Evolutionary conservation across 2,329 filamentous ascomycete genomes (phyloP), one percentile per base, ranked within the genome.

Genomic region (Colletotrichum graminicola): DNA sequence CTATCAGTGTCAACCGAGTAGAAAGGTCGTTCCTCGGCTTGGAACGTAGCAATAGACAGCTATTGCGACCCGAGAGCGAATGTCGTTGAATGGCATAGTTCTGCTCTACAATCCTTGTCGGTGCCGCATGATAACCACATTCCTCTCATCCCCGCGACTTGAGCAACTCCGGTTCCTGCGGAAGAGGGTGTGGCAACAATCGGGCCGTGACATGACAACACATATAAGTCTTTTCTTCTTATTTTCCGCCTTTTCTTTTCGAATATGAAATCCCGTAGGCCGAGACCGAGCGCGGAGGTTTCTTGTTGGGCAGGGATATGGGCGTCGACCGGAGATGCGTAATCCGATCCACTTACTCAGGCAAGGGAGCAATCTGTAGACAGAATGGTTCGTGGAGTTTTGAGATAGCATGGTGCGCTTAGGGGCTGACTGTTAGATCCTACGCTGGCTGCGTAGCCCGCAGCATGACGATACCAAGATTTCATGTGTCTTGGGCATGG

Each of bases 251-350:
- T 47, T 12, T 7, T 12, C n/a, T 23, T 16, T 57, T 18, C 7
- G 34, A 57, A 47, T 32, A 34, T 51, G 16, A 36, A 11, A n/a
- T 39, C 12, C 26, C 11, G 32, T 3, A 32, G 23, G 47, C 39
- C 47, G 39, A 55, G 34, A 55, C 23, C 32, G 39, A 39, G 34
- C 67, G 54, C 55, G n/a, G 10, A 34, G 26, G 5, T n/a, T n/a
- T 59, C 43, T 36, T 23, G 1, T 59, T 63, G 47, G 52, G 32
- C 18, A 55, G 45, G 68, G 65, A 68, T 49, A 71, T 55, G 45
- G 56, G 47, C 14, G n/a, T 55, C 39, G 51, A 41, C 65, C 65
- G 69, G 69, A 72, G 65, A 69, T 68, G 59, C 69, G 45, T 60
- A 61, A 51, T 60, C 18, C 47, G 47, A 49, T 72, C 69, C 69